A percentile compares a stretch with the other conserved stretches of the same genome.
phyloP scores from a whole-genome alignment of 176 grass and related monocot species.

The Metroxylon sagu region DNA sequence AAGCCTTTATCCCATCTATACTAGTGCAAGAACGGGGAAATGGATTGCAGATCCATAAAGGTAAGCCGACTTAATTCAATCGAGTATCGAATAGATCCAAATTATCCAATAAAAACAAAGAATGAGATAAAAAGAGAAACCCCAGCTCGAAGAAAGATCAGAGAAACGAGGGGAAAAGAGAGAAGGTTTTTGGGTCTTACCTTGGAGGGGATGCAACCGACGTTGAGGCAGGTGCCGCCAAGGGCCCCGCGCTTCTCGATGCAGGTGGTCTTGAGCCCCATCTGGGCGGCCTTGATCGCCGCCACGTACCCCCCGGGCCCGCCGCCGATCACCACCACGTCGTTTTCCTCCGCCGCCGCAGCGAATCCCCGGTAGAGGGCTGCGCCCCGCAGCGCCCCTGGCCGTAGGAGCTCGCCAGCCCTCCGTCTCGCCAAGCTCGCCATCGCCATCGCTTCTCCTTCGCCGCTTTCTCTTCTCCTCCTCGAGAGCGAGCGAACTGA shows the following conservation, averaged over 20 bases:
- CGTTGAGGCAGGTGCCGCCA: constrained; percentile 89
- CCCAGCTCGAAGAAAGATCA: not conserved
- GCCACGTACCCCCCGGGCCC: constrained; percentile 83
- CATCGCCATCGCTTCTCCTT: constrained; percentile 53
- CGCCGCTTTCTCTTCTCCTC: not conserved
- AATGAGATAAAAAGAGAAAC: not conserved
- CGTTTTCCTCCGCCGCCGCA: constrained; percentile 52
- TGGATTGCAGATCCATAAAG: too few relatives aligned
- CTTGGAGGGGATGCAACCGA: constrained; percentile 93
- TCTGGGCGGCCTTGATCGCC: constrained; percentile 80
- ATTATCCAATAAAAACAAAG: too few relatives aligned
- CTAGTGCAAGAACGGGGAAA: too few relatives aligned
- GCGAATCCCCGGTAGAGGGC: constrained; percentile 35
- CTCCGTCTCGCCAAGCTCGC: constrained; percentile 58
- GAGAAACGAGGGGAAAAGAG: not conserved
- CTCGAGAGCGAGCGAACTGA: not conserved
- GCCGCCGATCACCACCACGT: constrained; percentile 84
- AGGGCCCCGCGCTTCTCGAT: constrained; percentile 83
- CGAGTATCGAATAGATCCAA: too few relatives aligned
- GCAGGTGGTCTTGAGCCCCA: constrained; percentile 88
- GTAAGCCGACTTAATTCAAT: too few relatives aligned
- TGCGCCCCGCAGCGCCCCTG: constrained; percentile 12
- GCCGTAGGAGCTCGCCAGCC: constrained; percentile 34
- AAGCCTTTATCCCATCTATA: too few relatives aligned
- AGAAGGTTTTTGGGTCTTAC: constrained; percentile 13